These are phyloP conservation scores for Saccharomyces hybrid DNA, from an alignment of 1,139 yeast species.

Conservation along the genomic window DNA sequence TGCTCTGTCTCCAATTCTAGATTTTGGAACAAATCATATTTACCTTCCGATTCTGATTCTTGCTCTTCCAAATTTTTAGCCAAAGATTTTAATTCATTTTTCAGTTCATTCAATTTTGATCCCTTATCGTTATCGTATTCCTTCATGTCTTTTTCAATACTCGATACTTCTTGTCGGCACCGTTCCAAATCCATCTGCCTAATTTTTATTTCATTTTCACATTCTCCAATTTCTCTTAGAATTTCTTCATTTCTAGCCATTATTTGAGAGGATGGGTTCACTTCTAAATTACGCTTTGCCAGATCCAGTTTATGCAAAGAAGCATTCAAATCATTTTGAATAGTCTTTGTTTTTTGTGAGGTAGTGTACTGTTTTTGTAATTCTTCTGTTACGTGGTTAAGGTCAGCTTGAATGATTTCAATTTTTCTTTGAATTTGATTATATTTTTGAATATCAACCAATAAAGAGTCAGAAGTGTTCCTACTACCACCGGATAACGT, in stretches of 20 bases:
- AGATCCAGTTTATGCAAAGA: slow-evolving; percentile 62
- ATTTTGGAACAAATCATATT: slow-evolving; percentile 54
- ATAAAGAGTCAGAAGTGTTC: slow-evolving; percentile 47
- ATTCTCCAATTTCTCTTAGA: slow-evolving; percentile 41
- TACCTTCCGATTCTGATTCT: slow-evolving; percentile 33
- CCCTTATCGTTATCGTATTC: slow-evolving; percentile 81
- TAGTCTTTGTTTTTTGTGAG: slow-evolving; percentile 45
- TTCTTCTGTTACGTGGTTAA: slow-evolving; percentile 37
- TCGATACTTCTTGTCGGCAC: slow-evolving; percentile 37
- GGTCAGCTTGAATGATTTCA: slow-evolving; percentile 38
- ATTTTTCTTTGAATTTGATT: slow-evolving; percentile 45
- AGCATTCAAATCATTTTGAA: slow-evolving; percentile 60
- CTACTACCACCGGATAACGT: slow-evolving; percentile 94
- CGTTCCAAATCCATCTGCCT: slow-evolving; percentile 19
- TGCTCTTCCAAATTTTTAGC: slow-evolving; percentile 36
- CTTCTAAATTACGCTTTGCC: slow-evolving; percentile 51
- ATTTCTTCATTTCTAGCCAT: slow-evolving; percentile 46
- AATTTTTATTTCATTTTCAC: slow-evolving; percentile 29
- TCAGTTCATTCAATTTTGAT: slow-evolving; percentile 64
- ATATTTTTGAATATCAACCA: slow-evolving; percentile 62
- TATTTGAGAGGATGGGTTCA: slow-evolving; percentile 48
- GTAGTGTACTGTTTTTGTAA: slow-evolving; percentile 42
- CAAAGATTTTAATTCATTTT: slow-evolving; percentile 44
- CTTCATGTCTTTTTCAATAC: slow-evolving; percentile 66
- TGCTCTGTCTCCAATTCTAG: slow-evolving; percentile 71